Conservation (phyloP, 2,329 filamentous ascomycete species). For the Alternaria panax region DNA sequence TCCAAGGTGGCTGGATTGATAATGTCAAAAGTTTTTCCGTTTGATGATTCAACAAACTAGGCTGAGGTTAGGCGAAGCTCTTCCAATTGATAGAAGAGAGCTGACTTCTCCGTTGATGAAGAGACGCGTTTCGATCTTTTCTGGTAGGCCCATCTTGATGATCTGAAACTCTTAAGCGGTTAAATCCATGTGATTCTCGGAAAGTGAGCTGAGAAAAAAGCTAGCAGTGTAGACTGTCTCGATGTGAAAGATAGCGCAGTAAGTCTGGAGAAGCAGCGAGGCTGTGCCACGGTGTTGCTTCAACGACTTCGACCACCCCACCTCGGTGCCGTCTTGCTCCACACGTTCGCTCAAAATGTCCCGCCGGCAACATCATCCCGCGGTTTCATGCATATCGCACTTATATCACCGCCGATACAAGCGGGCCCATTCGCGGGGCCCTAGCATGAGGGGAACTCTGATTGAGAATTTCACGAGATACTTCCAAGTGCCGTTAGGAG, state of each 20-base stretch:
- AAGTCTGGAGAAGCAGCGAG: constrained; percentile 3
- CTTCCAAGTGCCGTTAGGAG: constrained; percentile 6
- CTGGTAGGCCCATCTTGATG: constrained; percentile 35
- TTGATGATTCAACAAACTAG: constrained; percentile 41
- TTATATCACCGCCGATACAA: constrained; percentile 26
- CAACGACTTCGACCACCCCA: constrained; percentile 20
- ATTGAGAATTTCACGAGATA: constrained; percentile 12
- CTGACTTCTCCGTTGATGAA: constrained; percentile 48
- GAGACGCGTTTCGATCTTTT: constrained; percentile 44
- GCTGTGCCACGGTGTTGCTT: background rate
- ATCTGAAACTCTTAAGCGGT: background rate
- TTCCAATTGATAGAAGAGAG: background rate
- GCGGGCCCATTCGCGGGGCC: constrained; percentile 18
- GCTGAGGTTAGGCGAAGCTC: constrained; percentile 8
- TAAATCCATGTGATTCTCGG: background rate
- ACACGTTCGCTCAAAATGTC: constrained; percentile 6
- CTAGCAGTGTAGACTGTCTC: background rate
- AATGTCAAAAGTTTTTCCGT: constrained; percentile 65
- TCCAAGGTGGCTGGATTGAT: constrained; percentile 83
- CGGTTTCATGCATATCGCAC: constrained; percentile 12
- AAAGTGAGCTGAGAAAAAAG: background rate
- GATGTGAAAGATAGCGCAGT: background rate
- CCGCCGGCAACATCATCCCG: constrained; percentile 38
- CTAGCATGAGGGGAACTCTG: constrained; percentile 16
- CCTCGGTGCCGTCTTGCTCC: constrained; percentile 13